Evolutionary conservation across 495 filamentous ascomycete genomes (phyloP).

Genomic region (Staphylotrichum longicolle): DNA sequence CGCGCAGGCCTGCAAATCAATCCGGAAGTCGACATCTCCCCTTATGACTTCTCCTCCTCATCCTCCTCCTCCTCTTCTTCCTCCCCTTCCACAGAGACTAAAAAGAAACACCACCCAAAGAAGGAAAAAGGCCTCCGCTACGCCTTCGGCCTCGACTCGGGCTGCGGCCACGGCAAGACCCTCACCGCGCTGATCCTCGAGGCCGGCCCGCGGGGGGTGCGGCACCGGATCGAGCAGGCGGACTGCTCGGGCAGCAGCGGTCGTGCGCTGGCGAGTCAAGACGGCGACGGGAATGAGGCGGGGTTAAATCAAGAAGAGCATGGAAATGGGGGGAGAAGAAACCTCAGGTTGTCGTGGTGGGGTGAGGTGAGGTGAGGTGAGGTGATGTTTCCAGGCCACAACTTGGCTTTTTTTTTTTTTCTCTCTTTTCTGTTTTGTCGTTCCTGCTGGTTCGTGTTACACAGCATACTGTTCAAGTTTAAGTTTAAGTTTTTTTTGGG

Average conservation of each 20-base stretch:
- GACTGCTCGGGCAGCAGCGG: slow-evolving; percentile 20
- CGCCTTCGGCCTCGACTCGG: slow-evolving; percentile 80
- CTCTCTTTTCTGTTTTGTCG: too few relatives aligned
- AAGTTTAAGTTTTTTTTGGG: neutral
- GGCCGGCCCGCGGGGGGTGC: slow-evolving; percentile 28
- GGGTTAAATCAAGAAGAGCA: neutral
- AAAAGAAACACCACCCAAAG: neutral
- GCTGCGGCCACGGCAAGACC: slow-evolving; percentile 70
- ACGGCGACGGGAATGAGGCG: neutral
- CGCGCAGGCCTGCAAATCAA: slow-evolving; percentile 59
- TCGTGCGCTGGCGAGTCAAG: neutral
- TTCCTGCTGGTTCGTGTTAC: too few relatives aligned
- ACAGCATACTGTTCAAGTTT: neutral
- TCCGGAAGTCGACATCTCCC: slow-evolving; percentile 36
- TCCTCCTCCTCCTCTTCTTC: neutral
- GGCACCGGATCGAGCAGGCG: slow-evolving; percentile 34
- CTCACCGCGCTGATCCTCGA: slow-evolving; percentile 77
- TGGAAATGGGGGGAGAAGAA: too few relatives aligned
- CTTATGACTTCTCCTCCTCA: neutral
- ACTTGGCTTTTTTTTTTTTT: too few relatives aligned
- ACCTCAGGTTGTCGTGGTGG: too few relatives aligned
- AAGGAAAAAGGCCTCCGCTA: slow-evolving; percentile 43
- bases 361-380: too few relatives aligned
- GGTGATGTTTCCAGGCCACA: too few relatives aligned
- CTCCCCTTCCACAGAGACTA: neutral